Evolutionary conservation across 306 rosid species (phyloP).

Genomic region (Prunus mume): DNA sequence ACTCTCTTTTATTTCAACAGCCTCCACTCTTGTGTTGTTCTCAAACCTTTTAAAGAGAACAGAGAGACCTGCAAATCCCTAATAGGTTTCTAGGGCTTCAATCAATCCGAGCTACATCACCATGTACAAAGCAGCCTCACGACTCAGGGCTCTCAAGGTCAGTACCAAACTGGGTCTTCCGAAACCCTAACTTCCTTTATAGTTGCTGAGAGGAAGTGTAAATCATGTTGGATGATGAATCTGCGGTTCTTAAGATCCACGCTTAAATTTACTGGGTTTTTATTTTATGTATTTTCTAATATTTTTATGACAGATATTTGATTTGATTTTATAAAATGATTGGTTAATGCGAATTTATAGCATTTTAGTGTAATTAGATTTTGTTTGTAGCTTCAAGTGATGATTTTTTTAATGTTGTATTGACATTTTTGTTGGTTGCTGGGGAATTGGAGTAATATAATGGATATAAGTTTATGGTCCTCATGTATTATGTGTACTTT

Average conservation of each 20-base stretch:
- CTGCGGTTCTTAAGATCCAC: slow-evolving; percentile 18
- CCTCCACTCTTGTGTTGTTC: not conserved
- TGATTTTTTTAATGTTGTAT: not conserved
- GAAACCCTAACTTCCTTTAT: slow-evolving; percentile 7
- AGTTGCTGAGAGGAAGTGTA: not conserved
- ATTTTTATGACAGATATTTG: not conserved
- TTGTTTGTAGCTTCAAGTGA: not conserved
- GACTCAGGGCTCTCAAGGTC: slow-evolving; percentile 75
- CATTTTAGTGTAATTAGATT: not conserved
- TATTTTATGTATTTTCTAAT: not conserved
- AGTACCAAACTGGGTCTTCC: not conserved
- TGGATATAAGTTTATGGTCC: slow-evolving; percentile 19
- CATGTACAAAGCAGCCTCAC: slow-evolving; percentile 80
- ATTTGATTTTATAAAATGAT: not conserved
- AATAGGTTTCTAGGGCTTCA: slow-evolving; percentile 26
- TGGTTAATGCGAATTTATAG: not conserved
- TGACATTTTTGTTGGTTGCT: slow-evolving; percentile 10
- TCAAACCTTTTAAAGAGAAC: not conserved
- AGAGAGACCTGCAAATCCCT: slow-evolving; percentile 2
- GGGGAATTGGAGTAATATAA: slow-evolving; percentile 6
- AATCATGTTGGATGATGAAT: slow-evolving; percentile 3
- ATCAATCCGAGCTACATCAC: slow-evolving; percentile 7
- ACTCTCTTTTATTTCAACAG: not conserved
- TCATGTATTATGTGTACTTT: not conserved
- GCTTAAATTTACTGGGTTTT: slow-evolving; percentile 1